Base-by-base conservation (phyloP, 108 stramenopile species). In the Parmales sp. region DNA sequence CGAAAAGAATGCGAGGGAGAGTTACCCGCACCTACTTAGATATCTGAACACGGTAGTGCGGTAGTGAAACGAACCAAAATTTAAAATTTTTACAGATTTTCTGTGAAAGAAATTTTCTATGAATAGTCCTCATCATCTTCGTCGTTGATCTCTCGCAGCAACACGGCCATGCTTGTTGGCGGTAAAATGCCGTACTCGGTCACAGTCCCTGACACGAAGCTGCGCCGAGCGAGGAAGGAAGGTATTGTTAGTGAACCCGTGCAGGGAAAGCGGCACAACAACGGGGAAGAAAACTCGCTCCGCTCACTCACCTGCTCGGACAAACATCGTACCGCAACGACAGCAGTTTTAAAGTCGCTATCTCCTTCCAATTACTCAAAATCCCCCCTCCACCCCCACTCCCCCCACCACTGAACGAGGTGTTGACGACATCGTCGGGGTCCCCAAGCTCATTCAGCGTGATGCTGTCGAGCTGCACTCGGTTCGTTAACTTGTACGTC, bases 401-500 rank as follows among this genome's bases (percentile, higher is more conserved):
- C 34, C 45, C 22, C 8, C 39, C 20, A 54, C 51, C 16, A 22
- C 46, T 8, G 37, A 38, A 60, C 9, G 9, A 18, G 11, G 31
- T 20, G 45, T 16, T 13, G n/a, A 79, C 65, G 37, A 95, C 74
- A 18, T 86, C 89, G 25, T 76, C 87, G 11, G 95, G 92, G 79
- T 94, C 78, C 13, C 95, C 97, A 44, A 97, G 78, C 78, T 99
- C 98, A 73, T 99, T 99, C 51, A 82, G 77, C 0, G 92, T 93
- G 51, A 98, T 93, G 45, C 85, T 83, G 70, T 99, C 98, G 41
- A 99, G 75, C 69, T 97, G 96, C 0, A 99, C 92, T 34, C 88
- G 82, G 64, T 96, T 95, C 51, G 89, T 93, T 69, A 98, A 97
- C 78, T 99, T 99, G 89, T 98, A 98, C 6, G 95, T 91, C 86